Percentiles rank a stretch among this genome's conserved stretches.
phyloP scores from a whole-genome alignment of 2,329 filamentous ascomycete genomes.

The Acrocalymma vagum region DNA sequence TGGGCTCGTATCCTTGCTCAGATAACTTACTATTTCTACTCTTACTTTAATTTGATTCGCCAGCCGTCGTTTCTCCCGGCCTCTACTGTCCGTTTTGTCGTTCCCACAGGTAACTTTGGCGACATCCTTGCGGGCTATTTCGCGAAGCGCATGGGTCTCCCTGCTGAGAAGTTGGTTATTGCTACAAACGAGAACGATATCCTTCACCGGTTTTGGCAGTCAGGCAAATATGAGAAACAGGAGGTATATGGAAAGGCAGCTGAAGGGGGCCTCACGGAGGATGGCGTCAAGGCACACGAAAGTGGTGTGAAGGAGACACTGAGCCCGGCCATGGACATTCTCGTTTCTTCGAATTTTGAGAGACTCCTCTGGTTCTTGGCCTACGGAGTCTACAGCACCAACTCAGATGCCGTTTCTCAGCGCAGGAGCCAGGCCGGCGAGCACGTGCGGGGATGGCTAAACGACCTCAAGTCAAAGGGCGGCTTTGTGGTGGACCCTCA shows the following conservation, averaged over 20 bases:
- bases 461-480: conserved; percentile 79
- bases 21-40: conserved; percentile 96
- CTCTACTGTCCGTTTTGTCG: conserved; percentile 80
- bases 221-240: conserved; percentile 88
- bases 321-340: conserved; percentile 96
- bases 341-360: conserved; percentile 97
- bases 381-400: conserved; percentile 58
- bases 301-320: conserved; percentile 89
- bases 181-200: conserved; percentile 99
- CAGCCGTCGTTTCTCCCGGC: conserved; percentile 66
- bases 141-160: conserved; percentile 87
- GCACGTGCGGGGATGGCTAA: conserved; percentile 80
- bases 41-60: conserved; percentile 82
- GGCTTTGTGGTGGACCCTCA: conserved; percentile 82
- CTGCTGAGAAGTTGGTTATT: conserved; percentile 86
- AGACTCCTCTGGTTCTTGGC: conserved; percentile 92
- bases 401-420: conserved; percentile 50
- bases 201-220: conserved; percentile 92
- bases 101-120: conserved; percentile 96
- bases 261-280: conserved; percentile 62
- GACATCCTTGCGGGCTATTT: conserved; percentile 95
- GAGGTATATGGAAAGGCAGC: conserved; percentile 66
- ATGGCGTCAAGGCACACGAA: conserved; percentile 68
- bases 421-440: conserved; percentile 67
- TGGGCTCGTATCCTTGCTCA: conserved; percentile 95